Evolutionary conservation across 164 flowering plant genomes (phyloP).

Genomic region (Annona squamosa): DNA sequence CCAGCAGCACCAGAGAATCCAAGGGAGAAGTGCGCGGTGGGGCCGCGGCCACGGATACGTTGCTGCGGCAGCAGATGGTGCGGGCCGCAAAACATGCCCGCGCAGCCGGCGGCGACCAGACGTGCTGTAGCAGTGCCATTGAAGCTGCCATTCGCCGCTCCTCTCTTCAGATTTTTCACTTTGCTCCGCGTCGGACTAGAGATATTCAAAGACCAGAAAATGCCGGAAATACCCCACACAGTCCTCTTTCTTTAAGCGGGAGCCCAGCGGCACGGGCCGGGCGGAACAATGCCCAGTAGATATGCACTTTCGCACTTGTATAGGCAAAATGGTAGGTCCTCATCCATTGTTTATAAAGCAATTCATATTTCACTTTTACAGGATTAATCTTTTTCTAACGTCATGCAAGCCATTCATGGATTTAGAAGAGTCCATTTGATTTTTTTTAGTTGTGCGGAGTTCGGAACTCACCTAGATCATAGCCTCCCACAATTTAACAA

Average conservation of each 20-base stretch:
- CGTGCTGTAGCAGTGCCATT: conserved; percentile 57
- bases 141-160: conserved; percentile 15
- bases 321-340: too few relatives aligned
- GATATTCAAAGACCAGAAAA: not conserved
- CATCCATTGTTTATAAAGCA: too few relatives aligned
- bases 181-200: not conserved
- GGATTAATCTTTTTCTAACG: too few relatives aligned
- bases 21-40: conserved; percentile 21
- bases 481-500: too few relatives aligned
- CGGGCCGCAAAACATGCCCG: conserved; percentile 53
- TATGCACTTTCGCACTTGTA: not conserved
- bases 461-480: too few relatives aligned
- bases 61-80: conserved; percentile 33
- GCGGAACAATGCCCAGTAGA: not conserved
- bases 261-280: not conserved
- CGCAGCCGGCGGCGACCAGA: conserved; percentile 38
- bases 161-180: not conserved
- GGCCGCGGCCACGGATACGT: conserved; percentile 13
- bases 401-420: too few relatives aligned
- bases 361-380: too few relatives aligned
- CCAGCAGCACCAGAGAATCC: conserved; percentile 65
- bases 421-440: too few relatives aligned
- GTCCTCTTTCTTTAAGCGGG: not conserved
- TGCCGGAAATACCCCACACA: not conserved
- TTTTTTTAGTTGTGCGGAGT: too few relatives aligned